These are phyloP conservation scores for Ophiostoma sp. DNA, from an alignment of 2,329 filamentous ascomycete genomes.

Conservation along the genomic window DNA sequence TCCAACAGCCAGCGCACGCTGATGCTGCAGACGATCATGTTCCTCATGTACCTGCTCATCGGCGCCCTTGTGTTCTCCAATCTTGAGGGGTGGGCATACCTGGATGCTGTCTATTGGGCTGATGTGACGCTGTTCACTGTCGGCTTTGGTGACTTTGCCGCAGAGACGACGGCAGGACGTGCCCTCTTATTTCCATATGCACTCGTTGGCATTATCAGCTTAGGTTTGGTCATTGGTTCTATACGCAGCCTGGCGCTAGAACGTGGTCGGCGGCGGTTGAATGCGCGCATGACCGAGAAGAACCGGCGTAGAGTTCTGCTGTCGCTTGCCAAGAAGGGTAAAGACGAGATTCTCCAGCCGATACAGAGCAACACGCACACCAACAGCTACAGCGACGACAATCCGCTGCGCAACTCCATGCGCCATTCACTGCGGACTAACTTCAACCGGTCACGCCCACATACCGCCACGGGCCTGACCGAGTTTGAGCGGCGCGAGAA, in stretches of 20 bases:
- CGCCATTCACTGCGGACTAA: constrained; percentile 13
- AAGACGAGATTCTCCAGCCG: constrained; percentile 47
- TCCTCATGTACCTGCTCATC: constrained; percentile 73
- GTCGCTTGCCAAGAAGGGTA: constrained; percentile 41
- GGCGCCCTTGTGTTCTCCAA: constrained; percentile 70
- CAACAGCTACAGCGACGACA: neutral
- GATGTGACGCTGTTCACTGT: constrained; percentile 65
- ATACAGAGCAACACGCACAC: constrained; percentile 30
- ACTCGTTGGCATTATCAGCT: constrained; percentile 69
- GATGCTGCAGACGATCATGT: constrained; percentile 83
- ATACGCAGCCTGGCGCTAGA: constrained; percentile 55
- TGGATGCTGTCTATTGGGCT: constrained; percentile 74
- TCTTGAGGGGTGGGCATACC: constrained; percentile 68
- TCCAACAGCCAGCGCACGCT: constrained; percentile 77
- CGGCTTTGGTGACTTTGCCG: constrained; percentile 54
- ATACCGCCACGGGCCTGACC: constrained; percentile 27
- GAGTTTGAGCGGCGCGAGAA: constrained; percentile 59
- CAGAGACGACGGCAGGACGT: constrained; percentile 51
- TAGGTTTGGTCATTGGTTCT: constrained; percentile 42
- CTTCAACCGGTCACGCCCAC: constrained; percentile 17
- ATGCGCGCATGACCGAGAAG: constrained; percentile 55
- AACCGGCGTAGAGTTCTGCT: constrained; percentile 47
- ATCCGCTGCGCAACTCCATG: neutral
- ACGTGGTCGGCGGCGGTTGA: constrained; percentile 49
- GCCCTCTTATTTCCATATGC: constrained; percentile 78